Evolutionary conservation across 106 monocot species (phyloP).

Genomic region (Dioscorea zingiberensis): DNA sequence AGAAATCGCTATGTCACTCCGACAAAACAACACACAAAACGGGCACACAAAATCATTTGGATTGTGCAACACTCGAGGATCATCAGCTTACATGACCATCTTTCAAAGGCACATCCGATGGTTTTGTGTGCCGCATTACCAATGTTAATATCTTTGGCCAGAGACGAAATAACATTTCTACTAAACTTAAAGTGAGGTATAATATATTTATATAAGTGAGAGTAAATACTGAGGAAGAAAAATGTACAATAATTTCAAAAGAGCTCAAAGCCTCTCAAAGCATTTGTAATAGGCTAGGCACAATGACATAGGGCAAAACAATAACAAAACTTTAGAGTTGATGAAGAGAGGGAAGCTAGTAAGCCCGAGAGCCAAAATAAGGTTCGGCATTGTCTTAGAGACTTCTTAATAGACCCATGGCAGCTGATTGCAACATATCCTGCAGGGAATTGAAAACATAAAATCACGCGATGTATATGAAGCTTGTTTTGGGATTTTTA

Average conservation of each 20-base stretch:
- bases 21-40: too few relatives aligned
- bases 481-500: too few relatives aligned
- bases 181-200: not conserved
- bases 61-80: too few relatives aligned
- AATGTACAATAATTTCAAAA: not conserved
- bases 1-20: too few relatives aligned
- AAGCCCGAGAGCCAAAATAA: slow-evolving; percentile 73
- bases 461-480: not conserved
- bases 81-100: too few relatives aligned
- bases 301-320: not conserved
- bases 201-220: too few relatives aligned
- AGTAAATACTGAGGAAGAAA: not conserved
- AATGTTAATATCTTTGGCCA: too few relatives aligned
- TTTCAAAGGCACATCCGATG: too few relatives aligned
- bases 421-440: slow-evolving; percentile 88
- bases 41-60: too few relatives aligned
- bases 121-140: too few relatives aligned
- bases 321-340: not conserved
- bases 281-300: not conserved
- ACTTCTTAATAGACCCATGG: slow-evolving; percentile 67
- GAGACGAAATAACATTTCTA: too few relatives aligned
- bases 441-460: slow-evolving; percentile 4
- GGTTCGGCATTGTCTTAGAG: slow-evolving; percentile 76
- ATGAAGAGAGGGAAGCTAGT: slow-evolving; percentile 14
- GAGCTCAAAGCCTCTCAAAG: too few relatives aligned